These are phyloP conservation scores for Septoria linicola DNA, from an alignment of 2,329 filamentous ascomycete species.

Conservation along the genomic window DNA sequence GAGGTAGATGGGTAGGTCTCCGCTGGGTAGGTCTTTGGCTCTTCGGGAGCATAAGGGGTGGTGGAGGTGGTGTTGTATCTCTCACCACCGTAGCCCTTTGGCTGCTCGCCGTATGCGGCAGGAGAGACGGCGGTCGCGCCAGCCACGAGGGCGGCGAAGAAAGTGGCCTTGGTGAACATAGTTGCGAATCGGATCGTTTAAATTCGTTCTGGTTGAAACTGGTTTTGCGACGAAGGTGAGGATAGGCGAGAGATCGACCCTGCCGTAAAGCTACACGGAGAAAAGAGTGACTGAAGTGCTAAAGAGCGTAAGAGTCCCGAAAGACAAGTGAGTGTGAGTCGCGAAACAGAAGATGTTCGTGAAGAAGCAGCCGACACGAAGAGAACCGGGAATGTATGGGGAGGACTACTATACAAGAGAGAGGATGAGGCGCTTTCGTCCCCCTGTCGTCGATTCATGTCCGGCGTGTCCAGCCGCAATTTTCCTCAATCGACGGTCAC, in stretches of 20 bases:
- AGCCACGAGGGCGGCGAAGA: constrained; percentile 33
- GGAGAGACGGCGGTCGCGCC: constrained; percentile 29
- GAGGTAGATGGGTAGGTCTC: too few relatives aligned
- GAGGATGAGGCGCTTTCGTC: constrained; percentile 11
- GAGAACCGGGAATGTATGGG: constrained; percentile 9
- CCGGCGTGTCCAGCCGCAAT: constrained; percentile 21
- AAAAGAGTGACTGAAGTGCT: constrained; percentile 36
- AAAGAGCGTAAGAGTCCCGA: constrained; percentile 38
- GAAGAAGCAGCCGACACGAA: constrained; percentile 17
- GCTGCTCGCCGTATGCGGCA: constrained; percentile 22
- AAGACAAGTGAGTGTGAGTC: constrained; percentile 33
- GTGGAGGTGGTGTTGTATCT: constrained; percentile 5
- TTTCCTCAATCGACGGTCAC: constrained; percentile 19
- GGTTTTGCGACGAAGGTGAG: constrained; percentile 16
- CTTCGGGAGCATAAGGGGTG: background rate
- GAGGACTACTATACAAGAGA: constrained; percentile 5
- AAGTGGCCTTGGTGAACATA: constrained; percentile 35
- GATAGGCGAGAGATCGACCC: constrained; percentile 28
- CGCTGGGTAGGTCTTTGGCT: background rate
- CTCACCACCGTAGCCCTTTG: constrained; percentile 18
- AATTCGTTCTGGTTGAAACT: constrained; percentile 13
- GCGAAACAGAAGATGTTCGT: constrained; percentile 30
- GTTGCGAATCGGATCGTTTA: constrained; percentile 21
- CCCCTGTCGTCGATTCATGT: constrained; percentile 22
- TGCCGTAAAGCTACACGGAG: constrained; percentile 27